Evolutionary conservation across 2,329 filamentous ascomycete species (phyloP).

Genomic region (Phaeosphaeria sp.): DNA sequence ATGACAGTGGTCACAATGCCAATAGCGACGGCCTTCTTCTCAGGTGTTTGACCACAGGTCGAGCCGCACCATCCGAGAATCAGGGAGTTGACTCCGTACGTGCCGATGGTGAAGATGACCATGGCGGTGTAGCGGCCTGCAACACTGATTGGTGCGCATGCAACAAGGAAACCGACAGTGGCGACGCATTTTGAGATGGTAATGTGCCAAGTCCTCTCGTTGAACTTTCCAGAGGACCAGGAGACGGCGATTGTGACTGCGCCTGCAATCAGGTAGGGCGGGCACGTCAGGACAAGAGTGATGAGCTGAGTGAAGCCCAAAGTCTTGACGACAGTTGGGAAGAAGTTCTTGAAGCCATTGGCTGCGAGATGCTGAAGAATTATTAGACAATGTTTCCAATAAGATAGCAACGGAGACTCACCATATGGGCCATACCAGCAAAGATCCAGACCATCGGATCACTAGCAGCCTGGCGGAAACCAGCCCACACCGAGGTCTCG

Average conservation of each 20-base stretch:
- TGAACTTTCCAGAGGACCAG: conserved; percentile 47
- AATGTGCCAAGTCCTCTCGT: conserved; percentile 51
- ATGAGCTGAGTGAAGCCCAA: conserved; percentile 58
- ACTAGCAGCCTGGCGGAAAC: conserved; percentile 57
- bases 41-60: conserved; percentile 53
- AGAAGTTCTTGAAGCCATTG: conserved; percentile 56
- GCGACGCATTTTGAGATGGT: conserved; percentile 48
- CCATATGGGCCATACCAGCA: conserved; percentile 42
- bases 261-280: conserved; percentile 33
- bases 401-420: neutral
- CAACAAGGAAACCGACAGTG: conserved; percentile 48
- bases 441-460: conserved; percentile 57
- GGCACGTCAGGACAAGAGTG: conserved; percentile 58
- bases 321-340: conserved; percentile 56
- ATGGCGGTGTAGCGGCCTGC: conserved; percentile 42
- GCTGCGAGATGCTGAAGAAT: conserved; percentile 17
- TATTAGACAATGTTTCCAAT: neutral
- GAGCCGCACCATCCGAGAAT: conserved; percentile 55
- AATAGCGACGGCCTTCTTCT: conserved; percentile 55
- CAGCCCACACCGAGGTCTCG: conserved; percentile 54
- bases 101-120: conserved; percentile 45
- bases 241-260: conserved; percentile 42
- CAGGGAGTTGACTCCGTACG: conserved; percentile 49
- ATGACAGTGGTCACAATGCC: conserved; percentile 54
- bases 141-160: conserved; percentile 43